Evolutionary conservation across 164 flowering plant species (phyloP).

Genomic region (Stephania yunnanensis): DNA sequence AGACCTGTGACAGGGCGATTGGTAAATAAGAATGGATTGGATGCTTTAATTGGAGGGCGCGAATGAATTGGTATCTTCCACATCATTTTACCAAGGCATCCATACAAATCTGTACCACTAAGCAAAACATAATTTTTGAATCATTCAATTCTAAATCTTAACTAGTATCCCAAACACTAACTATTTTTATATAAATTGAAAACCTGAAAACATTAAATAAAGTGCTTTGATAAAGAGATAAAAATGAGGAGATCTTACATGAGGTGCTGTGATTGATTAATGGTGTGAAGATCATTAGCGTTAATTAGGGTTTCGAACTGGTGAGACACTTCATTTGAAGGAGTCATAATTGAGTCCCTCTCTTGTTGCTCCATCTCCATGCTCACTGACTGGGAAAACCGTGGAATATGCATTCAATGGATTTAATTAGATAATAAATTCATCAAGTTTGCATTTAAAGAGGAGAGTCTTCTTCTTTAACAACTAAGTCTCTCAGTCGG

Average conservation of each 20-base stretch:
- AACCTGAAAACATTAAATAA: no score
- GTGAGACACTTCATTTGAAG: slow-evolving; percentile 41
- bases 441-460: no score
- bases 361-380: slow-evolving; percentile 24
- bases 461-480: no score
- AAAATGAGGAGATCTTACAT: slow-evolving; percentile 34
- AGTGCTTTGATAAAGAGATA: neutral
- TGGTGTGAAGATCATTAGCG: slow-evolving; percentile 41
- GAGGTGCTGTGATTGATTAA: slow-evolving; percentile 64
- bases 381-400: neutral
- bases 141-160: neutral
- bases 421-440: no score
- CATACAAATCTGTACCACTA: neutral
- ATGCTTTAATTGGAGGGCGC: no score
- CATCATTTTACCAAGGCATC: neutral
- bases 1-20: no score
- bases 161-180: neutral
- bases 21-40: no score
- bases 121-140: neutral
- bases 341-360: slow-evolving; percentile 28
- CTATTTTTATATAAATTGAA: neutral
- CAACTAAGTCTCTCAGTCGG: no score
- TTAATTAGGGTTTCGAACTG: slow-evolving; percentile 67
- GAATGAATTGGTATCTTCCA: neutral
- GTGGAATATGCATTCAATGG: no score